Conservation (phyloP, 2,329 filamentous ascomycete genomes). For the Nothophoma quercina region DNA sequence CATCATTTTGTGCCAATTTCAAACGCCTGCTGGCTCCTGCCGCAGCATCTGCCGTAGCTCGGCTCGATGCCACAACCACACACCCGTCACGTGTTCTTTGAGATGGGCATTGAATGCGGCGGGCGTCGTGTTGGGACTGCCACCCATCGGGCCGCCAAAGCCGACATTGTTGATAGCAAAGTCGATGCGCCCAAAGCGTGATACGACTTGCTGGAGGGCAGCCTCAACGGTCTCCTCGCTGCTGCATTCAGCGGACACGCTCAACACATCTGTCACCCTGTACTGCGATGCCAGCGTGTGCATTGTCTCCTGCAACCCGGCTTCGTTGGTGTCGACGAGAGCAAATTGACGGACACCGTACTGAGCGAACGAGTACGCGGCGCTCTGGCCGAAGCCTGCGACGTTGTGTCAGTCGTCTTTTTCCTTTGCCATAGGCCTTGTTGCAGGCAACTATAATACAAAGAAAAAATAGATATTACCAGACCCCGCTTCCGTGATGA, state of each 20-base stretch:
- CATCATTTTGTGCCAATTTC: background rate
- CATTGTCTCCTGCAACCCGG: slow-evolving; percentile 16
- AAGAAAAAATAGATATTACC: slow-evolving; percentile 6
- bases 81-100: slow-evolving; percentile 60
- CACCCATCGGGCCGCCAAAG: slow-evolving; percentile 49
- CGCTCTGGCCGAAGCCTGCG: slow-evolving; percentile 16
- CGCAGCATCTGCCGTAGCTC: slow-evolving; percentile 58
- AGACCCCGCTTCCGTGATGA: slow-evolving; percentile 19
- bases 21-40: slow-evolving; percentile 47
- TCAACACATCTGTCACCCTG: slow-evolving; percentile 12
- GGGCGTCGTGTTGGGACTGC: slow-evolving; percentile 55
- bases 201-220: slow-evolving; percentile 34
- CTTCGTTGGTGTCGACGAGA: slow-evolving; percentile 18
- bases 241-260: slow-evolving; percentile 9
- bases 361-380: slow-evolving; percentile 15
- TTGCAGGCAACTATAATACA: background rate
- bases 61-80: slow-evolving; percentile 63
- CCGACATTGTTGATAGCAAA: slow-evolving; percentile 63
- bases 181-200: slow-evolving; percentile 59
- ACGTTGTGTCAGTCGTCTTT: slow-evolving; percentile 2
- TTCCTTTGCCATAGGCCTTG: background rate
- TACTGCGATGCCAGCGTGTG: slow-evolving; percentile 10
- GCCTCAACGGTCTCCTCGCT: slow-evolving; percentile 45
- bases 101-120: slow-evolving; percentile 59
- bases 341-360: slow-evolving; percentile 16